These are phyloP conservation scores for Colletotrichum lindemuthianum DNA, from an alignment of 2,329 filamentous ascomycete species.

Conservation along the genomic window DNA sequence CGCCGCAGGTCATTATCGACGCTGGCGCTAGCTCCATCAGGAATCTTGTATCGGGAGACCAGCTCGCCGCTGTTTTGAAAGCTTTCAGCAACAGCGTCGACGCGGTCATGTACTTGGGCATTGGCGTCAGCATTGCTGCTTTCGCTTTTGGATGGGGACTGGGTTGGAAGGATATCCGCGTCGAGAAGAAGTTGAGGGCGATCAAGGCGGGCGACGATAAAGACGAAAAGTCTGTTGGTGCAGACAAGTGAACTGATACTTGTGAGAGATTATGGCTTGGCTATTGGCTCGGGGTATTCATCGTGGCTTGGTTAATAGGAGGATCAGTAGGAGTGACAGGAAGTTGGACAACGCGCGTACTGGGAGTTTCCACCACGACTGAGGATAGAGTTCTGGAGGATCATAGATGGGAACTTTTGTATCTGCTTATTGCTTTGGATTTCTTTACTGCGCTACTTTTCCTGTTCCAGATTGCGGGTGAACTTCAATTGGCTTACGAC, in stretches of 20 bases:
- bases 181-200: constrained; percentile 38
- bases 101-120: constrained; percentile 43
- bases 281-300: too few species aligned
- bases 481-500: too few species aligned
- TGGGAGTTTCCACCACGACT: too few species aligned
- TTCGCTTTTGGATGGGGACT: constrained; percentile 53
- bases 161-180: constrained; percentile 57
- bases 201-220: neutral
- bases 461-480: too few species aligned
- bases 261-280: too few species aligned
- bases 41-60: constrained; percentile 41
- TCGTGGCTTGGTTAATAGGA: too few species aligned
- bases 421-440: too few species aligned
- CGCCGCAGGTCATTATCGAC: constrained; percentile 44
- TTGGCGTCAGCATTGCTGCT: constrained; percentile 42
- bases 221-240: neutral
- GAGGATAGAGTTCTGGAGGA: too few species aligned
- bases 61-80: constrained; percentile 47
- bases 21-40: constrained; percentile 54
- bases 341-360: too few species aligned
- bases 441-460: too few species aligned
- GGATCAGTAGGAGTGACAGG: too few species aligned
- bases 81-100: constrained; percentile 51
- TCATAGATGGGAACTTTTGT: too few species aligned
- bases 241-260: neutral